Percentiles rank a stretch among this genome's conserved stretches.
Conservation (phyloP, 331 rosid species). For the Pyrus hybrid region DNA sequence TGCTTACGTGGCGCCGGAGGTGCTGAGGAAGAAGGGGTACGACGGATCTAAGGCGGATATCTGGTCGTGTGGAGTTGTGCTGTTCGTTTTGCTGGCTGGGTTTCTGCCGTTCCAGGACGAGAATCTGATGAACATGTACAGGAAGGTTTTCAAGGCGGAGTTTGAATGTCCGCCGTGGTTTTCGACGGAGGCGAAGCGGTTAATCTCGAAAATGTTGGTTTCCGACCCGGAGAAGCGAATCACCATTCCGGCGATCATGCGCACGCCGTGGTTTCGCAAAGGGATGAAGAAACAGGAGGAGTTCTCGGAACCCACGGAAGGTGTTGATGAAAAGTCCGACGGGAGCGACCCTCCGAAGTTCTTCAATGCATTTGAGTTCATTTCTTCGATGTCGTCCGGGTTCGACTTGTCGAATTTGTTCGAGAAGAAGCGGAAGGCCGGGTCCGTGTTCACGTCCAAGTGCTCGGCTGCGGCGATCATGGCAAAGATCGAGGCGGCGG, state of each 20-base stretch:
- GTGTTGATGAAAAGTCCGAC: not conserved
- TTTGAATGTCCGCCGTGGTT: conserved; percentile 67
- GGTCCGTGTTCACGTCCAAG: conserved; percentile 56
- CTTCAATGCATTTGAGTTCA: conserved; percentile 70
- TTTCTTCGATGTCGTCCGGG: conserved; percentile 73
- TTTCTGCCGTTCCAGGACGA: conserved; percentile 69
- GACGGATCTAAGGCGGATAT: conserved; percentile 58
- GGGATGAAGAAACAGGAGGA: conserved; percentile 19
- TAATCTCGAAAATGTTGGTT: conserved; percentile 47
- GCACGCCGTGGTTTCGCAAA: conserved; percentile 49
- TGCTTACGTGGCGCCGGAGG: conserved; percentile 76
- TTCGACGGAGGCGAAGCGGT: conserved; percentile 43
- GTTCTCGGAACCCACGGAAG: not conserved
- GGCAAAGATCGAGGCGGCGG: conserved; percentile 46
- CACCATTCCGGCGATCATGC: conserved; percentile 49
- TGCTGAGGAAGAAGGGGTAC: conserved; percentile 53
- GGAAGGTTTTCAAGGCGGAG: conserved; percentile 51
- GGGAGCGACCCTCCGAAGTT: conserved; percentile 35
- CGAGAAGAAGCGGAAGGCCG: conserved; percentile 39
- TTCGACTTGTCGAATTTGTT: conserved; percentile 67
- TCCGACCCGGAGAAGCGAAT: conserved; percentile 43
- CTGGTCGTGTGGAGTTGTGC: conserved; percentile 80
- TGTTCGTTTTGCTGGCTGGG: conserved; percentile 61
- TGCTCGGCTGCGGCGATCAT: conserved; percentile 42
- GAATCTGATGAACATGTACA: conserved; percentile 53